Evolutionary conservation across 768 basidiomycete genomes (phyloP).

Genomic region (Ephemerocybe angulata): DNA sequence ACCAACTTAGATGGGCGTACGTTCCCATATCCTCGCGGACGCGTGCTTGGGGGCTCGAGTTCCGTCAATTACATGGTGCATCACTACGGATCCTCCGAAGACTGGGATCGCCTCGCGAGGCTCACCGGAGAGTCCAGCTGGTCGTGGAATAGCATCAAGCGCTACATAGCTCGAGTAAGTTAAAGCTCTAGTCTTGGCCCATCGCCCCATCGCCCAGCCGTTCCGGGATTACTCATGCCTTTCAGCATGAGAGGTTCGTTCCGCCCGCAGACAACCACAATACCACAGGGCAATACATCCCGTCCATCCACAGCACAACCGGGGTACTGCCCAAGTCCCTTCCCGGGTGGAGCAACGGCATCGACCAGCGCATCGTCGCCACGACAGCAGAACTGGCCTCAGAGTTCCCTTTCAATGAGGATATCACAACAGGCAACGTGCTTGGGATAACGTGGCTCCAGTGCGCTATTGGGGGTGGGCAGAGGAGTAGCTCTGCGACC

Average conservation of each 20-base stretch:
- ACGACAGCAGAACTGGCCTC: slow-evolving; percentile 13
- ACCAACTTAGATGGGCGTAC: slow-evolving; percentile 17
- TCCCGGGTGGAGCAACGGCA: slow-evolving; percentile 11
- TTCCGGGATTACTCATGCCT: too few species aligned
- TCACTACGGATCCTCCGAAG: slow-evolving; percentile 35
- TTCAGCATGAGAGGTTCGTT: slow-evolving; percentile 21
- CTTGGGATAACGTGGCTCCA: slow-evolving; percentile 13
- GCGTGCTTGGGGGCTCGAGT: slow-evolving; percentile 26
- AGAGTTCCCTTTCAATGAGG: slow-evolving; percentile 9
- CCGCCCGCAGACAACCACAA: slow-evolving; percentile 16
- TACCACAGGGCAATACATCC: slow-evolving; percentile 18
- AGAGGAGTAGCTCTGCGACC: slow-evolving; percentile 11
- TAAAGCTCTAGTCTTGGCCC: not conserved
- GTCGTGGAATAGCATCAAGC: slow-evolving; percentile 32
- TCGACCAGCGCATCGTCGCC: slow-evolving; percentile 19
- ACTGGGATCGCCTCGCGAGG: slow-evolving; percentile 52
- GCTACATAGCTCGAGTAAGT: slow-evolving; percentile 26
- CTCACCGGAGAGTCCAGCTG: slow-evolving; percentile 47
- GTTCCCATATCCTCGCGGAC: slow-evolving; percentile 22
- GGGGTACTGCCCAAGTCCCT: slow-evolving; percentile 17
- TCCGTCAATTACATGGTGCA: slow-evolving; percentile 28
- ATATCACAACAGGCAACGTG: slow-evolving; percentile 9
- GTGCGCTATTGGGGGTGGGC: slow-evolving; percentile 9
- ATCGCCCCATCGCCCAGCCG: slow-evolving; percentile 36
- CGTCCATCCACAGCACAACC: slow-evolving; percentile 16